Conservation (phyloP, 2,329 filamentous ascomycete genomes). For the Colletotrichum orchidophilum region DNA sequence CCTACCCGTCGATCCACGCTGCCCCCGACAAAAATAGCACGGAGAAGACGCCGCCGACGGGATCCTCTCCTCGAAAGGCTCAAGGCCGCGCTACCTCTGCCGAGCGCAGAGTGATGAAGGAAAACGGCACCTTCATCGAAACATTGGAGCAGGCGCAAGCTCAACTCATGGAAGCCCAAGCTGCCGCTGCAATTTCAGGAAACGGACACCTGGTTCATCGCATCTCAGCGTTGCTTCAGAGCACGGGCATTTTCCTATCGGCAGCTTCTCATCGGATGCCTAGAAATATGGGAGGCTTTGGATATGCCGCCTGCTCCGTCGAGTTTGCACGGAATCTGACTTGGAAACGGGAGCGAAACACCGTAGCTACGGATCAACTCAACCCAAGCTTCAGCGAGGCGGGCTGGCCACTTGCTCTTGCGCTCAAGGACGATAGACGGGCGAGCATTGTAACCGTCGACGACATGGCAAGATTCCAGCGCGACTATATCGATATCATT, state of each 20-base stretch:
- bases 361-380: constrained; percentile 35
- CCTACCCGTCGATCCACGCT: constrained; percentile 74
- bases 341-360: constrained; percentile 71
- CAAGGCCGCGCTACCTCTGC: constrained; percentile 20
- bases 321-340: constrained; percentile 78
- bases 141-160: constrained; percentile 73
- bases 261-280: constrained; percentile 62
- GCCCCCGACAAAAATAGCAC: constrained; percentile 50
- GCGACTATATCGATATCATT: constrained; percentile 85
- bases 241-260: constrained; percentile 71
- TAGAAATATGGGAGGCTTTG: constrained; percentile 58
- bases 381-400: constrained; percentile 46
- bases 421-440: constrained; percentile 42
- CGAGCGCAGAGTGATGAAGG: constrained; percentile 41
- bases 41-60: constrained; percentile 46
- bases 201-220: constrained; percentile 70
- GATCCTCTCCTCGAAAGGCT: constrained; percentile 48
- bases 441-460: constrained; percentile 57
- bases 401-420: constrained; percentile 38
- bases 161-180: constrained; percentile 70
- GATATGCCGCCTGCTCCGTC: constrained; percentile 69
- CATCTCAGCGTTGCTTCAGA: constrained; percentile 71
- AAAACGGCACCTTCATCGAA: constrained; percentile 58
- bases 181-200: constrained; percentile 60
- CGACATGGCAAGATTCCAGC: constrained; percentile 74